Conservation (phyloP, 306 rosid genomes). For the Bauhinia variegata region DNA sequence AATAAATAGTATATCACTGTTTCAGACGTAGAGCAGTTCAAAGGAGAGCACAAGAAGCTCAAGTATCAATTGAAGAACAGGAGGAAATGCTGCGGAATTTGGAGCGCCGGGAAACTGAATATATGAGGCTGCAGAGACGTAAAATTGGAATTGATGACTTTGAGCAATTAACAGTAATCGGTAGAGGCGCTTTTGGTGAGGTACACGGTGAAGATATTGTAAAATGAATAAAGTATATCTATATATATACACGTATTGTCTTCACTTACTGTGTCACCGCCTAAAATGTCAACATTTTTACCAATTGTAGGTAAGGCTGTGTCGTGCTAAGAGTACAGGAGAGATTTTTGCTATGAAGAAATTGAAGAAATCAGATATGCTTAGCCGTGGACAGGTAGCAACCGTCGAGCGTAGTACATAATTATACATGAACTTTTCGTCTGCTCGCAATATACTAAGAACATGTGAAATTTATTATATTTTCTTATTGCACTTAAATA, state of each 20-base stretch:
- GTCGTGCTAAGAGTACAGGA: constrained; percentile 80
- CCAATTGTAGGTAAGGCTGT: constrained; percentile 74
- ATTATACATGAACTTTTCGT: background rate
- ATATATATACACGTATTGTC: background rate
- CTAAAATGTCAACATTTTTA: constrained; percentile 4
- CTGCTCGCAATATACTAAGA: background rate
- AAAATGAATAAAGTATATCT: background rate
- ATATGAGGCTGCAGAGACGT: constrained; percentile 91
- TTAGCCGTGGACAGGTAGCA: constrained; percentile 98
- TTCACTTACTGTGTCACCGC: background rate
- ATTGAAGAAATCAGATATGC: constrained; percentile 97
- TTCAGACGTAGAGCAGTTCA: constrained; percentile 82
- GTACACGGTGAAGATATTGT: constrained; percentile 41
- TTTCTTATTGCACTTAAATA: background rate
- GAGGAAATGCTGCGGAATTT: constrained; percentile 92
- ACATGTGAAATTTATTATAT: too few relatives aligned
- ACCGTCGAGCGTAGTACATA: constrained; percentile 15
- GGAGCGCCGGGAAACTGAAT: constrained; percentile 91
- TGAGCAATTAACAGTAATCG: constrained; percentile 87
- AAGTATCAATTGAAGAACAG: constrained; percentile 79
- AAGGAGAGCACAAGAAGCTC: constrained; percentile 81
- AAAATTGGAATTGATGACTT: constrained; percentile 96
- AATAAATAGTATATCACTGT: background rate
- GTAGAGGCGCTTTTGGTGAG: constrained; percentile 99
- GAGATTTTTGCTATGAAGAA: constrained; percentile 97